Conservation (phyloP, 306 rosid genomes). For the Pachyrhizus erosus region DNA sequence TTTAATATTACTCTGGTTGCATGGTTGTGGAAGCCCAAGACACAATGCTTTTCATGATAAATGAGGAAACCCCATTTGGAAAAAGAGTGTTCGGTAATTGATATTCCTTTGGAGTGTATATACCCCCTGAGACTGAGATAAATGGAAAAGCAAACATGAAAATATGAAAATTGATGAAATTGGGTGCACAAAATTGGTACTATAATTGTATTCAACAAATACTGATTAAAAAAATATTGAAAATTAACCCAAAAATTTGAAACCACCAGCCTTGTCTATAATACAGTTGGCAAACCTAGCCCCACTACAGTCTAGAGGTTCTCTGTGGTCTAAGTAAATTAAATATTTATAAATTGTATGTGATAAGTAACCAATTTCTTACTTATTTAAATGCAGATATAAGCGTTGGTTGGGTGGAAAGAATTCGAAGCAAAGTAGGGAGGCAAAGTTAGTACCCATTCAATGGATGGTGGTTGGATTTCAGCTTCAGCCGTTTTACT, state of each 20-base stretch:
- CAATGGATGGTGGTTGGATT: not conserved
- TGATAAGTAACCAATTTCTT: too few species aligned
- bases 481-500: too few species aligned
- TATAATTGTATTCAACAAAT: constrained; percentile 2
- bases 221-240: not conserved
- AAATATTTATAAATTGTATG: not conserved
- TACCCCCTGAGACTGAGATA: too few species aligned
- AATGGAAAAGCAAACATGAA: too few species aligned
- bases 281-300: not conserved
- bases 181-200: too few species aligned
- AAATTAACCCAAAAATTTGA: not conserved
- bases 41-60: not conserved
- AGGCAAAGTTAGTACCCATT: constrained; percentile 26
- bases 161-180: too few species aligned
- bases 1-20: not conserved
- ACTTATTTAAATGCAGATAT: too few species aligned
- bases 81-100: too few species aligned
- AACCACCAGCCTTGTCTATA: not conserved
- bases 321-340: not conserved
- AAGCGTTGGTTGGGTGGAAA: not conserved
- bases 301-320: constrained; percentile 25
- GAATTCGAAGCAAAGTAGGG: constrained; percentile 24
- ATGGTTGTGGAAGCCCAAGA: constrained; percentile 11
- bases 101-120: too few species aligned
- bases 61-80: not conserved